A percentile compares a stretch with the other conserved stretches of the same genome.
These are phyloP conservation scores for Chrysoporthe deuterocubensis DNA, from an alignment of 2,329 filamentous ascomycete species.

Conservation along the genomic window DNA sequence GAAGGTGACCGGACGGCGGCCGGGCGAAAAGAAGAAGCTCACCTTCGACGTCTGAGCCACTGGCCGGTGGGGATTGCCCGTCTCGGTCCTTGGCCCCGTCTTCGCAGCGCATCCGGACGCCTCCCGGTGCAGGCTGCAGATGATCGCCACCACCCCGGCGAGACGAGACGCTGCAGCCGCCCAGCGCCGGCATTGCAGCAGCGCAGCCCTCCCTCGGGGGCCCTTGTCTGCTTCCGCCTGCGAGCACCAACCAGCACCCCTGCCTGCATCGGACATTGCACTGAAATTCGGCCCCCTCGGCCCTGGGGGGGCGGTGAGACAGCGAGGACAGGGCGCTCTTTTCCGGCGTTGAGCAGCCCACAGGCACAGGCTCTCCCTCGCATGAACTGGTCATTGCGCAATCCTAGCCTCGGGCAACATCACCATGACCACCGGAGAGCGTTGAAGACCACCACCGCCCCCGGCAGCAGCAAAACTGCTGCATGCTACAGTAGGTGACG, in stretches of 20 bases:
- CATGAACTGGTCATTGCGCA: constrained; percentile 3
- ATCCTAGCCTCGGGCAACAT: constrained; percentile 12
- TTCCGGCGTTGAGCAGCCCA: neutral
- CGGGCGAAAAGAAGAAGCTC: constrained; percentile 15
- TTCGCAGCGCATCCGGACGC: constrained; percentile 13
- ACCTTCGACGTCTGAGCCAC: neutral
- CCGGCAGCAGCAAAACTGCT: neutral
- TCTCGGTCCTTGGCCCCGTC: constrained; percentile 8
- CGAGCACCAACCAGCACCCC: neutral
- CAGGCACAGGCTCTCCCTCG: neutral
- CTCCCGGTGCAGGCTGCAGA: constrained; percentile 21
- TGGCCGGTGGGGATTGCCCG: neutral
- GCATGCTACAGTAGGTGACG: neutral
- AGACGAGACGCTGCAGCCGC: constrained; percentile 20
- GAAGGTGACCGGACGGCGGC: constrained; percentile 15
- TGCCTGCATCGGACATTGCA: constrained; percentile 15
- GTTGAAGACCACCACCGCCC: neutral
- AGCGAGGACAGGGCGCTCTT: neutral
- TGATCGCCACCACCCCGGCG: constrained; percentile 20
- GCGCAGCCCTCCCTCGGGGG: neutral
- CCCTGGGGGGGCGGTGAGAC: neutral
- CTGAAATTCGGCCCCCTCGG: constrained; percentile 9
- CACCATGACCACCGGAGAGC: neutral
- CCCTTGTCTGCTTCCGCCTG: neutral
- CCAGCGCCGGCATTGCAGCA: constrained; percentile 3